phyloP scores from a whole-genome alignment of 73 alveolate species.

The Tetrahymena borealis region DNA sequence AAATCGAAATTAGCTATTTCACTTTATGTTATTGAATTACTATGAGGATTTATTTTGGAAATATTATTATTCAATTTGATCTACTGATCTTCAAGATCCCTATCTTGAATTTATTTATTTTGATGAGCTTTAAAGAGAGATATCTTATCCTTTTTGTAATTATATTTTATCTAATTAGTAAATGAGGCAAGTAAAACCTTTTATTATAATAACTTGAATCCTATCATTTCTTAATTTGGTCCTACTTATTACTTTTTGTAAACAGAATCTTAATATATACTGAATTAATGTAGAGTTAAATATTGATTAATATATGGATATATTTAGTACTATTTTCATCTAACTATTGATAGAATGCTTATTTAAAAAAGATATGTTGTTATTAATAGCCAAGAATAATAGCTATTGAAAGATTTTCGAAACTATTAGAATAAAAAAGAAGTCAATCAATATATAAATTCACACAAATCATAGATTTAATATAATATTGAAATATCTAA shows the following conservation, averaged over 20 bases:
- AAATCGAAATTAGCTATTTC: neutral
- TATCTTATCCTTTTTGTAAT: neutral
- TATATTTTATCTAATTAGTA: neutral
- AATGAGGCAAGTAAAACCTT: neutral
- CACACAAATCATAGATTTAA: neutral
- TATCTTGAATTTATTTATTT: neutral
- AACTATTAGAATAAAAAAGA: neutral
- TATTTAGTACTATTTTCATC: too few relatives aligned
- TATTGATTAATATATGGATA: too few relatives aligned
- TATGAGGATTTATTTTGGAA: neutral
- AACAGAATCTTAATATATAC: too few relatives aligned
- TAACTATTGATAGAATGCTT: too few relatives aligned
- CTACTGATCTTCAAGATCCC: neutral
- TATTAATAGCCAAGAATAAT: neutral
- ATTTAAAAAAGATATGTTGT: neutral
- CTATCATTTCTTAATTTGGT: too few relatives aligned
- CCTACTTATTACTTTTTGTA: too few relatives aligned
- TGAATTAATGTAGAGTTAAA: too few relatives aligned
- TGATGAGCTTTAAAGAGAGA: neutral
- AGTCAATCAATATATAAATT: neutral
- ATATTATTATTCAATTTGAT: neutral
- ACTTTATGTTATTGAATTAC: neutral
- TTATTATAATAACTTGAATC: neutral
- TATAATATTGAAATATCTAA: too few relatives aligned
- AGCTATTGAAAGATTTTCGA: neutral